A percentile compares a stretch with the other conserved stretches of the same genome.
Evolutionary conservation across 306 rosid species (phyloP).

Genomic region (Mucuna pruriens): DNA sequence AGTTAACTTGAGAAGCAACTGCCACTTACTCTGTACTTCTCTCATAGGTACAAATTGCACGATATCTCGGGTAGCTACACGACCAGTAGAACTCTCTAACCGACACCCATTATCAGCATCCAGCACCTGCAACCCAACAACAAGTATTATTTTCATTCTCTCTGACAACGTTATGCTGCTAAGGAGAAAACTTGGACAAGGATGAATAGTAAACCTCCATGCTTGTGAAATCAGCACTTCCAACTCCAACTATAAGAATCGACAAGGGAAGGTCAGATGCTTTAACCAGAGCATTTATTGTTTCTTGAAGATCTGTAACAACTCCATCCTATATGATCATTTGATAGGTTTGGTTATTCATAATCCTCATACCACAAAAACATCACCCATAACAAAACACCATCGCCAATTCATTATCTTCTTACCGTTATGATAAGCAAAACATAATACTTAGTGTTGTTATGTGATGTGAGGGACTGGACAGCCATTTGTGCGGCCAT

Average conservation of each 20-base stretch:
- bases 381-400: conserved; percentile 2
- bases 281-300: conserved; percentile 73
- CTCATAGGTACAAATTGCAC: conserved; percentile 90
- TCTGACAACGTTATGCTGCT: not conserved
- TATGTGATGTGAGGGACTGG: conserved; percentile 50
- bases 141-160: conserved; percentile 29
- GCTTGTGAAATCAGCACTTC: conserved; percentile 71
- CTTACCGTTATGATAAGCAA: conserved; percentile 85
- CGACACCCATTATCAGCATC: conserved; percentile 80
- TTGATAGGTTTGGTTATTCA: not conserved
- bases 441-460: conserved; percentile 58
- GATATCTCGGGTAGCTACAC: conserved; percentile 75
- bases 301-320: conserved; percentile 86
- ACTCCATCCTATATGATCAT: conserved; percentile 73
- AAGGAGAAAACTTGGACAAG: not conserved
- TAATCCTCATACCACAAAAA: not conserved
- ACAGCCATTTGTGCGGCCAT: conserved; percentile 74
- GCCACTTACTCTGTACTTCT: conserved; percentile 68
- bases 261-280: conserved; percentile 93
- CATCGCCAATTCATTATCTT: not conserved
- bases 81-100: conserved; percentile 70
- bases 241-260: conserved; percentile 88
- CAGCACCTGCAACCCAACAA: conserved; percentile 55
- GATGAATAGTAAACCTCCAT: conserved; percentile 67
- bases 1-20: not conserved